Percentiles rank a stretch among this genome's conserved stretches.
Conservation (phyloP, 2,329 filamentous ascomycete genomes). For the Trichoderma lentiforme region DNA sequence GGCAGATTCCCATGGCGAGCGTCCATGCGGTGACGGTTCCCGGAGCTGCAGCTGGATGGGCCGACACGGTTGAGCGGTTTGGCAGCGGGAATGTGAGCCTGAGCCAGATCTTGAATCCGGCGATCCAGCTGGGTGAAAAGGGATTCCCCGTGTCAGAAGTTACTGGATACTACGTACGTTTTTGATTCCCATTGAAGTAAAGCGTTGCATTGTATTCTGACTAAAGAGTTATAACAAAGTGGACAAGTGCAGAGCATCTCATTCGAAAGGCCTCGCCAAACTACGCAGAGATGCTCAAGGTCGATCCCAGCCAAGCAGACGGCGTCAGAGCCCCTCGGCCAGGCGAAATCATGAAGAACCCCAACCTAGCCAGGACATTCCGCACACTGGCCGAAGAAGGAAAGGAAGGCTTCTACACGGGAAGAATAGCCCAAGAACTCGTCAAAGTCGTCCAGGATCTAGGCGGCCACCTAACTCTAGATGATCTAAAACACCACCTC, state of each 20-base stretch:
- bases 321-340: constrained; percentile 71
- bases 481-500: constrained; percentile 76
- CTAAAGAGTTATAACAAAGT: constrained; percentile 51
- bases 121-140: constrained; percentile 79
- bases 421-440: constrained; percentile 75
- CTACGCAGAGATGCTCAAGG: constrained; percentile 81
- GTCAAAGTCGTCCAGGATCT: constrained; percentile 72
- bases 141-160: constrained; percentile 89
- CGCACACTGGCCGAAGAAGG: constrained; percentile 72
- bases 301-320: constrained; percentile 62
- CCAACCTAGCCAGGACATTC: constrained; percentile 77
- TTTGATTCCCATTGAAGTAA: no score
- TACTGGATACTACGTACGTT: constrained; percentile 61
- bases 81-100: constrained; percentile 81
- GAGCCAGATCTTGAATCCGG: constrained; percentile 75
- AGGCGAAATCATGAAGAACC: constrained; percentile 88
- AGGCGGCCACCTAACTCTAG: constrained; percentile 74
- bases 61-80: constrained; percentile 81
- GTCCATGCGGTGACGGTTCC: constrained; percentile 83
- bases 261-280: constrained; percentile 79
- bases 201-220: not conserved
- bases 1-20: constrained; percentile 68
- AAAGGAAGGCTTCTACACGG: constrained; percentile 88
- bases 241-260: constrained; percentile 60
- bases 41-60: constrained; percentile 90